phyloP scores from a whole-genome alignment of 2,329 filamentous ascomycete species.

The Thermothelomyces thermophilus region DNA sequence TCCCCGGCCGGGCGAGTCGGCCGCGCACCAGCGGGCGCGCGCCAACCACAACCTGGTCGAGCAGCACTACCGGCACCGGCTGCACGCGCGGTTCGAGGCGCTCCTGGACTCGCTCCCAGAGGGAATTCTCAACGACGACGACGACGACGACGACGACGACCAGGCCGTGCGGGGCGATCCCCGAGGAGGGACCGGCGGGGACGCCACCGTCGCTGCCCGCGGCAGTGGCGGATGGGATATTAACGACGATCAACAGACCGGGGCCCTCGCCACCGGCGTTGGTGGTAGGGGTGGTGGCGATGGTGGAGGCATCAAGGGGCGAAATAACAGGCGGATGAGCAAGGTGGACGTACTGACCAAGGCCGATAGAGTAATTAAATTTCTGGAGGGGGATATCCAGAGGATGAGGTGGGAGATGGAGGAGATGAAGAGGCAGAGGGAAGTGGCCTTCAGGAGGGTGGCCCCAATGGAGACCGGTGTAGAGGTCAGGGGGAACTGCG shows the following conservation, averaged over 20 bases:
- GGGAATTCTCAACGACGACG: not conserved
- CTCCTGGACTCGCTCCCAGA: slow-evolving; percentile 17
- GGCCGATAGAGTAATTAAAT: slow-evolving; percentile 10
- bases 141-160: not conserved
- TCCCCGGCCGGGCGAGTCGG: slow-evolving; percentile 20
- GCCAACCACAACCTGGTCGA: slow-evolving; percentile 23
- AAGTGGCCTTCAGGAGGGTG: not conserved
- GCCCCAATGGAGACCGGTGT: not conserved
- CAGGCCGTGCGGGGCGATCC: not conserved
- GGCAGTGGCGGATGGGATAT: too few relatives aligned
- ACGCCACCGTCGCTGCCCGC: too few relatives aligned
- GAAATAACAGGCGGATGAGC: slow-evolving; percentile 14
- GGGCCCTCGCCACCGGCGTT: not conserved
- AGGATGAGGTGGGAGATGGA: slow-evolving; percentile 10
- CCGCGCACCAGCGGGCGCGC: slow-evolving; percentile 15
- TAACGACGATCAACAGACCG: too few relatives aligned
- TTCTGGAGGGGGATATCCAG: slow-evolving; percentile 8
- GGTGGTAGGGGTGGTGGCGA: not conserved
- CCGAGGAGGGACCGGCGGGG: too few relatives aligned
- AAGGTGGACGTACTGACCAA: slow-evolving; percentile 21
- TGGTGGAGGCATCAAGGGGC: not conserved
- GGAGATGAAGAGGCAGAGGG: slow-evolving; percentile 7
- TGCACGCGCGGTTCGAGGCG: slow-evolving; percentile 20
- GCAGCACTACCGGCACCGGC: slow-evolving; percentile 22
- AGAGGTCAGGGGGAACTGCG: not conserved